These are phyloP conservation scores for Boehmeria nivea DNA, from an alignment of 306 rosid genomes.

Conservation along the genomic window DNA sequence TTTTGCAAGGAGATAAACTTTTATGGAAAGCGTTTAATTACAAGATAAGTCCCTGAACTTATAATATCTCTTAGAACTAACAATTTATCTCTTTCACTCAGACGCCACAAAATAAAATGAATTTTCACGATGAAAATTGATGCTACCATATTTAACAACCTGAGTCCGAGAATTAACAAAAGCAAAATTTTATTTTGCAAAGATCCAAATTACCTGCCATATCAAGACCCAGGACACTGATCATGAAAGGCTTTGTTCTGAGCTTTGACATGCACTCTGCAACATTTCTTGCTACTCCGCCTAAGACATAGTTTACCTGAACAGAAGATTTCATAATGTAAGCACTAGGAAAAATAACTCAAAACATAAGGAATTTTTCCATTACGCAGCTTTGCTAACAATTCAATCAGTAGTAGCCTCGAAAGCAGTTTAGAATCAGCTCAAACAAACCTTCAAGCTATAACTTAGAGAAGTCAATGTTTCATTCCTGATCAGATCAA, in stretches of 20 bases:
- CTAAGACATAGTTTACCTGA: slow-evolving; percentile 66
- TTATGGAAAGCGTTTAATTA: no score
- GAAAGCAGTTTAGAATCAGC: no score
- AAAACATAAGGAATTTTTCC: background rate
- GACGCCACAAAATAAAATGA: background rate
- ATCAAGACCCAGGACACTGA: slow-evolving; percentile 78
- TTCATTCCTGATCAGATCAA: no score
- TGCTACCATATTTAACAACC: background rate
- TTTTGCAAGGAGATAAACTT: no score
- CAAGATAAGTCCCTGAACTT: background rate
- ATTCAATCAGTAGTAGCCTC: no score
- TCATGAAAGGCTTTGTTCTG: slow-evolving; percentile 72
- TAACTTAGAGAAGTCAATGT: no score
- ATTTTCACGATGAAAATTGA: background rate
- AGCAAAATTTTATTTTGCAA: background rate
- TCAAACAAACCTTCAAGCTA: no score
- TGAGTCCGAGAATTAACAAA: background rate
- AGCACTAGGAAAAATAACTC: background rate
- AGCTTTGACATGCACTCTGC: slow-evolving; percentile 91
- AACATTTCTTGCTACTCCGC: slow-evolving; percentile 93
- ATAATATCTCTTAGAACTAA: background rate
- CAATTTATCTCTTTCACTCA: no score
- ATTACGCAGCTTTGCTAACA: background rate
- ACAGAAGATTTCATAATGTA: slow-evolving; percentile 16
- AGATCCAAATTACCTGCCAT: slow-evolving; percentile 56